A percentile compares a stretch with the other conserved stretches of the same genome.
Evolutionary conservation across 164 flowering plant genomes (phyloP).

Genomic region (Piper betle): DNA sequence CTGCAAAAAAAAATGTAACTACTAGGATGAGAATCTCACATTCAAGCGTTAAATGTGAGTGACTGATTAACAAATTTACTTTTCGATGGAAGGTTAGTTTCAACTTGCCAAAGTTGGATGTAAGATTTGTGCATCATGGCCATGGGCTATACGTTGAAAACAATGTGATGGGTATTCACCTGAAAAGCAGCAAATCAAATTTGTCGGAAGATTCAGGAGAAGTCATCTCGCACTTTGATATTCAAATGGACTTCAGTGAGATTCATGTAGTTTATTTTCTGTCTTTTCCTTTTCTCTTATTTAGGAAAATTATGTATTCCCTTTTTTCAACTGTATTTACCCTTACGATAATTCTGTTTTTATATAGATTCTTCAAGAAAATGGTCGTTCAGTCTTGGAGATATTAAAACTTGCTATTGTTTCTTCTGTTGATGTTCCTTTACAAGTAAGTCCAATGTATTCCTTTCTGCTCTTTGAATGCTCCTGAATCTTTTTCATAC

Average conservation of each 20-base stretch:
- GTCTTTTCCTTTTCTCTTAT: background rate
- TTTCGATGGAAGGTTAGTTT: conserved; percentile 53
- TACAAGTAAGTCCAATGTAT: conserved; percentile 35
- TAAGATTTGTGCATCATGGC: conserved; percentile 50
- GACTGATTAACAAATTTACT: conserved; percentile 16
- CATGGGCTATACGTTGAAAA: conserved; percentile 54
- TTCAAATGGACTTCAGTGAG: conserved; percentile 91
- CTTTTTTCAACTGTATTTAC: conserved; percentile 3
- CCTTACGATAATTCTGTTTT: conserved; percentile 4
- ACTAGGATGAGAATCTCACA: background rate
- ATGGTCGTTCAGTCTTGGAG: conserved; percentile 64
- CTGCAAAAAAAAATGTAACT: background rate
- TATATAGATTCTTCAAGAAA: conserved; percentile 79
- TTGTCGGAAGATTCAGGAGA: conserved; percentile 75
- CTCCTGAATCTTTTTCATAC: background rate
- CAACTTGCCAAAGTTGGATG: conserved; percentile 71
- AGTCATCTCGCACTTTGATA: conserved; percentile 63
- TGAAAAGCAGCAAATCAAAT: conserved; percentile 60
- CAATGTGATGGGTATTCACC: conserved; percentile 73
- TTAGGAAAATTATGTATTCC: background rate
- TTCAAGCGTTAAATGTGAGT: background rate
- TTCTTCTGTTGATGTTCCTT: conserved; percentile 59
- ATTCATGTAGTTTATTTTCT: conserved; percentile 57
- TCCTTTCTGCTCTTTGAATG: background rate
- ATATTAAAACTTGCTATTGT: conserved; percentile 69